Evolutionary conservation across 1,139 yeast species (phyloP), one percentile per base, ranked within the genome.

Genomic region (Suhomyces atakaporum): DNA sequence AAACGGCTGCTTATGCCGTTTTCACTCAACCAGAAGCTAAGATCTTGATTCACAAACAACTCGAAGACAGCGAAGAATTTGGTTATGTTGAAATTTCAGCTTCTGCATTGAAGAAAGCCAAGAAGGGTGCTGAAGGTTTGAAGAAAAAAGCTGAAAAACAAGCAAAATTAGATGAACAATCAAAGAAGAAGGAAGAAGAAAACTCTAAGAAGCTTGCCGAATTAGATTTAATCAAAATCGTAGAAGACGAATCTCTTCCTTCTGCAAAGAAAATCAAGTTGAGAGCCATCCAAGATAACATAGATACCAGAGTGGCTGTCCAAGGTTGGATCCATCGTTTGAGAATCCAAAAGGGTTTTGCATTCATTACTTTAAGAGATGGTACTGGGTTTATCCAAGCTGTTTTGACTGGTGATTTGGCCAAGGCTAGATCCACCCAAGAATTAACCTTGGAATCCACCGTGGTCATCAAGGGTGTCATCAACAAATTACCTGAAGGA

Each of bases 261-360:
- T 56, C 54, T 25, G 94, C 97, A 35, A 60, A 64, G 45, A 78
- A 70, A 54, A 76, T 80, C 61, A 90, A 88, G 67, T 76, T 92
- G 54, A 64, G 72, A 46, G 51, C 69, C 5, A 62, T 84, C 29
- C 73, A 73, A 40, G 73, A 69, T 3, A 58, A 66, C 57, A 65
- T 84, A 28, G 84, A 75, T 35, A 50, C 69, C 43, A 80, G 98
- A 60, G 88, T 89, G 39, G 61, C 72, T 42, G 83, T 90, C 28
- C 81, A 80, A 49, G 99, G 98, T 44, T 94, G 99, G 99, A 75
- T 94, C 45, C 99, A 94, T 66, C 85, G 98, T 62, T 74, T 92
- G 56, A 82, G 99, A 63, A 56, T 80, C 35, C 97, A 92, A 66
- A 94, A 94, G 71, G 96, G 95, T 25, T 77, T 88, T 36, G 95